Conservation (phyloP, 768 basidiomycete genomes). For the Rhizopogon salebrosus region DNA sequence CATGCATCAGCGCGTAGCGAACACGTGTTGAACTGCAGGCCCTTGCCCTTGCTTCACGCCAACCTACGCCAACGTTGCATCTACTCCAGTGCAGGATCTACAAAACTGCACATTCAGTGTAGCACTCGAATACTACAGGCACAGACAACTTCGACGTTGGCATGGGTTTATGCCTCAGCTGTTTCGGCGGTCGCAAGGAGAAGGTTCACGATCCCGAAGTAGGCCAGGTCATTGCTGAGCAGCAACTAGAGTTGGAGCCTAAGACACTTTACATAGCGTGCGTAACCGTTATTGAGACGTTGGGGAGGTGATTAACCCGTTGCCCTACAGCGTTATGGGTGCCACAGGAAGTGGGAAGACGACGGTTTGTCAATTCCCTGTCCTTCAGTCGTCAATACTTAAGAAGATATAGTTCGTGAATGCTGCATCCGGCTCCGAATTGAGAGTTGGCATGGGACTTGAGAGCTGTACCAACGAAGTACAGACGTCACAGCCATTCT, state of each 20-base stretch:
- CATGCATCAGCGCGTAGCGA: neutral
- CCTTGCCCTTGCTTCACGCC: neutral
- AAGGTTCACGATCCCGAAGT: neutral
- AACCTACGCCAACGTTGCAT: neutral
- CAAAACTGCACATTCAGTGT: neutral
- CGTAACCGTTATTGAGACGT: neutral
- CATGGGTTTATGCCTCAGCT: neutral
- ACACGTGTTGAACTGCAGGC: neutral
- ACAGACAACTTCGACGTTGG: neutral
- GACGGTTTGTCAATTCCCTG: constrained; percentile 5
- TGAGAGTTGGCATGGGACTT: constrained; percentile 27
- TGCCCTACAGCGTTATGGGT: constrained; percentile 10
- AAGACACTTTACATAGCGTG: constrained; percentile 11
- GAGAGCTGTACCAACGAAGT: constrained; percentile 32
- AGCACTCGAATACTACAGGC: neutral
- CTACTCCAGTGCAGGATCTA: neutral
- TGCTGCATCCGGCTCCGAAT: constrained; percentile 25
- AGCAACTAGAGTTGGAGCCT: neutral
- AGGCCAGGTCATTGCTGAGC: neutral
- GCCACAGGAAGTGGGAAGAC: constrained; percentile 15
- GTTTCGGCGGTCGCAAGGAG: neutral
- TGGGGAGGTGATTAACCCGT: neutral
- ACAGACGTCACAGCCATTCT: constrained; percentile 23
- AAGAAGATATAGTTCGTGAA: constrained; percentile 30
- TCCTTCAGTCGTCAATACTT: neutral